Evolutionary conservation across 768 basidiomycete species (phyloP), one percentile per base, ranked within the genome.

Genomic region (Suillus weaverae): DNA sequence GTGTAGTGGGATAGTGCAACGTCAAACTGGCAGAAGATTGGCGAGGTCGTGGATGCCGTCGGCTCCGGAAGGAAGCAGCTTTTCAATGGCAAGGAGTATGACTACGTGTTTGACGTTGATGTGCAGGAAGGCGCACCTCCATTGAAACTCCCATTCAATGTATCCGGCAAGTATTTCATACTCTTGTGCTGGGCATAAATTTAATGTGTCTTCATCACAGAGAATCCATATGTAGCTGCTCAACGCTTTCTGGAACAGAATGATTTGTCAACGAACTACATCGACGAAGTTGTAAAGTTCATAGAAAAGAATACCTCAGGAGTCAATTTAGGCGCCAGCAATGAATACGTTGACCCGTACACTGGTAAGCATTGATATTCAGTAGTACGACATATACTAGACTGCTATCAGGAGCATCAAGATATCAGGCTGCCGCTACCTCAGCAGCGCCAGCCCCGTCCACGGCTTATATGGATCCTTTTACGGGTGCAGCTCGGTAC

Each of bases 51-150:
- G 5, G 97, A 97, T 72, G 96, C 95, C 22, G 91, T 97, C 60
- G 92, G 95, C 30, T 87, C 89, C 41, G 87, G 87, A n/a, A 84
- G 94, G 64, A 96, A 93, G 77, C 93, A 96, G 76, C 83, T 97
- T n/a, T 90, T 91, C 72, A 77, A 95, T 70, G 97, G 97, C 20
- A 89, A 90, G 72, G 97, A 99, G 78, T 99, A 96, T 72, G 97
- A 99, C 78, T 97, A 97, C 71, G 97, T 99, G n/a, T 98, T 99
- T 71, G 96, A 97, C 72, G 96, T 99, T 41, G 97, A 99, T 71
- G 90, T 98, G 33, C 85, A 94, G 71, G 97, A 97, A 65, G 96
- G 95, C 3, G 88, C 86, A 18, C 96, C 97, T 13, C 89, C 96
- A 8, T 81, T 99, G 68, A 99, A 98, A 73, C 83, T 99, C 26